Evolutionary conservation across 225 moss, liverwort and hornwort genomes (phyloP).

Genomic region (Pseudisothecium myosuroides): DNA sequence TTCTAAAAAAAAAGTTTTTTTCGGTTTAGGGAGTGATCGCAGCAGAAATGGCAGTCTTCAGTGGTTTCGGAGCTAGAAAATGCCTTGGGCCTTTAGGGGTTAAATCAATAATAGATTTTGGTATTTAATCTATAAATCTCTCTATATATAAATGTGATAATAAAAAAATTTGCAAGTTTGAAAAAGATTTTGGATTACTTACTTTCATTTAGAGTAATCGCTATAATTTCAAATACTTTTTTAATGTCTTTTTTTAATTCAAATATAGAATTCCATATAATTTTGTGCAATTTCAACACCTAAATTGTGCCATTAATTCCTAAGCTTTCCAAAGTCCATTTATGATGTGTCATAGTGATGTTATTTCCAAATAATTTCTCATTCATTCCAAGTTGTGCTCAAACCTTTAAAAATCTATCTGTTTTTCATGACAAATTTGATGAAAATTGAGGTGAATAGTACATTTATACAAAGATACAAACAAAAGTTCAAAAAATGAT

Average conservation of each 20-base stretch:
- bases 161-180: background rate
- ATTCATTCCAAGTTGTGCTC: background rate
- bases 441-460: background rate
- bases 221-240: background rate
- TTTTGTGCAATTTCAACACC: background rate
- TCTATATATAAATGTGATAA: background rate
- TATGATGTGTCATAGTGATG: fast-evolving
- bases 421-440: background rate
- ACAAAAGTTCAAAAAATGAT: background rate
- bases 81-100: too few species aligned
- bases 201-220: fast-evolving
- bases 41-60: too few species aligned
- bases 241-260: background rate
- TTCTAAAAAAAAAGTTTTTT: too few species aligned
- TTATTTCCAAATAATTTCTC: background rate
- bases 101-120: too few species aligned
- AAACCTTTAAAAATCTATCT: background rate
- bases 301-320: background rate
- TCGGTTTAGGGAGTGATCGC: too few species aligned
- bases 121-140: background rate
- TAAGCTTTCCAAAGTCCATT: background rate
- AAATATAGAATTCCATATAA: background rate
- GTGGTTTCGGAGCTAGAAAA: too few species aligned
- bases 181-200: background rate
- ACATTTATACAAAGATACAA: background rate